Evolutionary conservation across 495 filamentous ascomycete genomes (phyloP), one percentile per base, ranked within the genome.

Genomic region (Neurospora cerealis): DNA sequence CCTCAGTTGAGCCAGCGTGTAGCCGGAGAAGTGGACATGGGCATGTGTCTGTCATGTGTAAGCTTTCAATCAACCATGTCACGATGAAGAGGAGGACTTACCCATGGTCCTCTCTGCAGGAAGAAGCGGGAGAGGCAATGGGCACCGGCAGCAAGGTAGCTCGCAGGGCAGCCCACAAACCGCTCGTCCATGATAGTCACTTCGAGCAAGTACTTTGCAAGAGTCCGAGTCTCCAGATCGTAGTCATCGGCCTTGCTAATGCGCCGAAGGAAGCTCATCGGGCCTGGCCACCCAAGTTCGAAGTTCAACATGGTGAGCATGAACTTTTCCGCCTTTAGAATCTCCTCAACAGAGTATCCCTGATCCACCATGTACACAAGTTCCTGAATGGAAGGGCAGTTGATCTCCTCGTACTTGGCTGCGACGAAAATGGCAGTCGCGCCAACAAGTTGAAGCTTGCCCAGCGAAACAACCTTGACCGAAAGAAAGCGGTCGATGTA

Each of bases 211-310:
- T 99, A 99, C 85, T 99, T 99, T 75, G 96, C 95, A 38, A 99
- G 87, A 6, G 96, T 98, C 28, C 96, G 89, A 28, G 94, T 98
- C 83, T 99, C 94, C 70, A 97, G 85, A 79, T 98, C 95, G 80
- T 98, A 99, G 79, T 98, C 95, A 81, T 99, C 96, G 19, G 96
- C 96, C 85, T 98, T 99, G 89, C 96, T 98, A 81, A 98, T 95
- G 72, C 94, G 90, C 71, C 96, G 88, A 70, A 99, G 86, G 85
- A 98, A 99, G 83, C 94, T 98, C 95, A 99, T 97, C 2, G 96
- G 96, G 62, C 96, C 96, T 11, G 96, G 96, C 92, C 92, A 99
- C 38, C 96, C 96, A 34, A 99, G 89, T 79, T 97, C 93, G 78
- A 96, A 99, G 74, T 94, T 88, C 48, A 99, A 87, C 90, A 97